phyloP scores from a whole-genome alignment of 2,329 filamentous ascomycete species.

The Domatiomyces globalis region DNA sequence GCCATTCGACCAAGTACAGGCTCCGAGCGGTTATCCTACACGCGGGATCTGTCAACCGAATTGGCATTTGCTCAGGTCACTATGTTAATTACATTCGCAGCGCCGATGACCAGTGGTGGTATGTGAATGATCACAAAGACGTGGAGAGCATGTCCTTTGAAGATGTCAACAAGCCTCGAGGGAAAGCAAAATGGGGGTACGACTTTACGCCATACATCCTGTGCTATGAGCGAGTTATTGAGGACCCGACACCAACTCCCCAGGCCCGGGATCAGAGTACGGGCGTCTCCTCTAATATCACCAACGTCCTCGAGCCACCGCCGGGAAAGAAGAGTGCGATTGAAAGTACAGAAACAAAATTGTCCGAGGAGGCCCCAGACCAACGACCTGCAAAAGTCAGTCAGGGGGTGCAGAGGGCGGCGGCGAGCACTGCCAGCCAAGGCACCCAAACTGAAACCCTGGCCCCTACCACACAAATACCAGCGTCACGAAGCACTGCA shows the following conservation, averaged over 20 bases:
- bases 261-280: neutral
- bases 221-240: conserved; percentile 7
- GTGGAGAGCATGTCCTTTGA: neutral
- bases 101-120: conserved; percentile 2
- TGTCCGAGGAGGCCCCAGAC: neutral
- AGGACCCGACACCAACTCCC: neutral
- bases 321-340: neutral
- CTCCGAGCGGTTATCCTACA: conserved; percentile 7
- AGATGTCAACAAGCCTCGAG: neutral
- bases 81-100: conserved; percentile 2
- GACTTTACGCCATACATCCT: conserved; percentile 9
- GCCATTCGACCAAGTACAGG: conserved; percentile 5
- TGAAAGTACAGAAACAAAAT: neutral
- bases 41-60: neutral
- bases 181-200: neutral
- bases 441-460: neutral
- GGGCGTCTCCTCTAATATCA: neutral
- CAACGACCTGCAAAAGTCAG: neutral
- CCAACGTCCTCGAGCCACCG: neutral
- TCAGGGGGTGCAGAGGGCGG: no score
- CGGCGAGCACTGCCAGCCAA: neutral
- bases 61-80: conserved; percentile 1
- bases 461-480: no score
- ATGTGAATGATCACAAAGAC: conserved; percentile 3
- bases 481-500: no score